Base-by-base conservation (phyloP, 305 asterid genomes). In the Rubia peregrina region DNA sequence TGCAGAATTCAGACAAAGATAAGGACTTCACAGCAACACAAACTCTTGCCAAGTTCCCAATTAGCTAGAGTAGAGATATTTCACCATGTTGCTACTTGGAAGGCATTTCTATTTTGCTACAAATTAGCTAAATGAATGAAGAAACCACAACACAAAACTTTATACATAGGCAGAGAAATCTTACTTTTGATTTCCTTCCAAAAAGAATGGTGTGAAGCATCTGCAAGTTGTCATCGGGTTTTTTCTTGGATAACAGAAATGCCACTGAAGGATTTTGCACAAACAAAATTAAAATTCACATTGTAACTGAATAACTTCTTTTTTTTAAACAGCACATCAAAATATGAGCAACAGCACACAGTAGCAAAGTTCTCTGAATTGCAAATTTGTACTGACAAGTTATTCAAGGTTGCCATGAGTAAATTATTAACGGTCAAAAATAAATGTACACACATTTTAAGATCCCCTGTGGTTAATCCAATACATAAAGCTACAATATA, bases 141-240 rank as follows among this genome's bases (percentile, higher is more conserved):
- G 33, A 56, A 16, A 51, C 42, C 16, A 30, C 38, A 22, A 48
- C 63, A 71, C 24, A 53, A 53, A 55, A 14, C 21, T 57, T 38
- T 57, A 55, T 51, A 69, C 36, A 41, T 30, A 8, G 57, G 71
- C 55, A 67, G 56, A 44, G 55, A 38, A n/a, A 14, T 4, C 61
- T 51, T 61, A 94, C 99, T 97, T 88, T 89, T 41, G 93, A 74
- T 83, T 82, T 89, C 82, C 89, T 89, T 69, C 97, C 96, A 85
- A 79, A 94, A 49, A 94, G 95, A 86, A 94, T 81, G 67, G 77
- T 75, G 77, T 94, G 99, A 59, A 94, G 97, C 71, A 76, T 80
- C 82, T 88, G 96, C 77, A 94, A 88, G 78, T 81, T 88, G 77
- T 91, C 98, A 82, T 91, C 98, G 49, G 90, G 82, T 85, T 91